phyloP scores from a whole-genome alignment of 2,329 filamentous ascomycete genomes.

The Alternaria rosae region DNA sequence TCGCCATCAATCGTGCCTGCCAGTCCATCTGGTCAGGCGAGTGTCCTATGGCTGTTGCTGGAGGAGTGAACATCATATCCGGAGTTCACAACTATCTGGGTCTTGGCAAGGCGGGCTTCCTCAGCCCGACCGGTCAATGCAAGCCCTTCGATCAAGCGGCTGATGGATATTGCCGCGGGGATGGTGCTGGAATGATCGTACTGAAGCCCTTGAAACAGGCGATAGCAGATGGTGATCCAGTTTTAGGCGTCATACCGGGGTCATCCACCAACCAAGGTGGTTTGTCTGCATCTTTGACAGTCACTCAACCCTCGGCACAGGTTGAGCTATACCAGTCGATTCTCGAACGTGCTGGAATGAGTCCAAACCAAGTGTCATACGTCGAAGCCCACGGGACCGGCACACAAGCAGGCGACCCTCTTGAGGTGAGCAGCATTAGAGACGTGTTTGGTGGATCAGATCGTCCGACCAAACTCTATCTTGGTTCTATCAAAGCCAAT shows the following conservation, averaged over 20 bases:
- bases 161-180: constrained; percentile 63
- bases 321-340: constrained; percentile 19
- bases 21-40: constrained; percentile 37
- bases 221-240: constrained; percentile 57
- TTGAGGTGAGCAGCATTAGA: constrained; percentile 19
- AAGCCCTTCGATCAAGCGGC: constrained; percentile 51
- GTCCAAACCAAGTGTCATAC: constrained; percentile 14
- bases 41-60: constrained; percentile 44
- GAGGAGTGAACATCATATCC: constrained; percentile 47
- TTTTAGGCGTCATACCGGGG: constrained; percentile 55
- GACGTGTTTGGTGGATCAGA: constrained; percentile 14
- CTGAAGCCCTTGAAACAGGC: constrained; percentile 62
- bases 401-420: constrained; percentile 24
- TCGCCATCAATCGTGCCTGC: constrained; percentile 43
- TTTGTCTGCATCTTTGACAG: constrained; percentile 19
- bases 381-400: constrained; percentile 30
- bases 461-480: constrained; percentile 9
- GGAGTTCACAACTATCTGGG: constrained; percentile 42
- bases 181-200: constrained; percentile 59
- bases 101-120: constrained; percentile 50
- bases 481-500: constrained; percentile 46
- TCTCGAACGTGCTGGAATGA: constrained; percentile 13
- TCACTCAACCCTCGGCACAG: constrained; percentile 22
- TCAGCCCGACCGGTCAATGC: constrained; percentile 57
- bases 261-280: constrained; percentile 22